A percentile compares a stretch with the other conserved stretches of the same genome.
These are phyloP conservation scores for Trichocladium antarcticum DNA, from an alignment of 495 filamentous ascomycete species.

Conservation along the genomic window DNA sequence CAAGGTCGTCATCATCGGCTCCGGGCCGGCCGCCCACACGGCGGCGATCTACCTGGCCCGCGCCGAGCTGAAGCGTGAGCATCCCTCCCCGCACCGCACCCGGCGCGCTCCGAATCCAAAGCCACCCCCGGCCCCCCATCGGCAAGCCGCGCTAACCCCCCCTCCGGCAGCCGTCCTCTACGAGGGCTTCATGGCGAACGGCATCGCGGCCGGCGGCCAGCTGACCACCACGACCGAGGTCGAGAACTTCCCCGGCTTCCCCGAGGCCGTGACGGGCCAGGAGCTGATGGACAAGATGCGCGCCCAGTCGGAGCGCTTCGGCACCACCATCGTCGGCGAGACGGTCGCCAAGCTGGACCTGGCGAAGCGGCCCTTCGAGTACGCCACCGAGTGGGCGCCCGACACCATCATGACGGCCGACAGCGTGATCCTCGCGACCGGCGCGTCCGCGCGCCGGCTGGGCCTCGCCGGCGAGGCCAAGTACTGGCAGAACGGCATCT, in stretches of 20 bases:
- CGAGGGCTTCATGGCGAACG: conserved; percentile 95
- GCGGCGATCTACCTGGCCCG: conserved; percentile 92
- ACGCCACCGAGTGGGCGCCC: conserved; percentile 72
- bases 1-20: conserved; percentile 81
- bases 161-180: conserved; percentile 62
- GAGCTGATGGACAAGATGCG: conserved; percentile 95
- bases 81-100: not conserved
- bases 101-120: too few relatives aligned
- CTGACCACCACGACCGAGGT: conserved; percentile 96
- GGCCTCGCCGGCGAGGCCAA: conserved; percentile 79
- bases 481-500: conserved; percentile 96
- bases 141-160: too few relatives aligned
- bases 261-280: conserved; percentile 68
- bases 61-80: conserved; percentile 67
- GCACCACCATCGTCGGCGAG: conserved; percentile 82
- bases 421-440: conserved; percentile 86
- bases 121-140: too few relatives aligned
- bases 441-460: conserved; percentile 77
- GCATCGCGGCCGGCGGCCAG: conserved; percentile 91
- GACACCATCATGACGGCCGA: conserved; percentile 75
- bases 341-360: conserved; percentile 86
- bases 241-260: conserved; percentile 96
- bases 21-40: conserved; percentile 93
- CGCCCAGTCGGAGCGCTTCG: conserved; percentile 79
- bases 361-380: conserved; percentile 75